Percentiles rank a stretch among this genome's conserved stretches.
These are phyloP conservation scores for Tolypocladium pustulatum DNA, from an alignment of 2,329 filamentous ascomycete species.

Conservation along the genomic window DNA sequence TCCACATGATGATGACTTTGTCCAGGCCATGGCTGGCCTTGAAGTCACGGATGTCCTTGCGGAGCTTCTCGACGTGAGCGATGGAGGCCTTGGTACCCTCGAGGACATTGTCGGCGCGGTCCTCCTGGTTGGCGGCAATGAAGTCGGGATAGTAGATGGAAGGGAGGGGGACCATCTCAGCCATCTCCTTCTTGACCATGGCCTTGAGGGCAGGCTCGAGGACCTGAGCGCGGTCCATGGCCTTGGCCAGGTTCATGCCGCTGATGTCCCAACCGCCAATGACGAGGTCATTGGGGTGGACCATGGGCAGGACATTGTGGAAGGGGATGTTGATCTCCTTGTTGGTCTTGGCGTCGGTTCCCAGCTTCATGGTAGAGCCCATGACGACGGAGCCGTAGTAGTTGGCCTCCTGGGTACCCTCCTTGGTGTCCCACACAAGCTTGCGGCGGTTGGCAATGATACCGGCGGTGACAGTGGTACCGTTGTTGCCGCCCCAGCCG, in stretches of 20 bases:
- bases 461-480: slow-evolving; percentile 90
- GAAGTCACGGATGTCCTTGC: slow-evolving; percentile 89
- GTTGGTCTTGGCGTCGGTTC: slow-evolving; percentile 70
- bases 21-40: slow-evolving; percentile 76
- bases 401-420: slow-evolving; percentile 76
- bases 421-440: slow-evolving; percentile 86
- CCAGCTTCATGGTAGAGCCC: slow-evolving; percentile 94
- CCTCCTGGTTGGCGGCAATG: slow-evolving; percentile 97
- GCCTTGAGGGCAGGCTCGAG: slow-evolving; percentile 91
- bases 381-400: slow-evolving; percentile 98
- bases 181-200: slow-evolving; percentile 88
- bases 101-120: slow-evolving; percentile 85
- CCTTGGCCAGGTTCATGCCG: slow-evolving; percentile 72
- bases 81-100: slow-evolving; percentile 73
- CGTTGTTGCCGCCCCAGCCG: slow-evolving; percentile 97
- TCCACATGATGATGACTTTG: slow-evolving; percentile 97
- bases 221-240: slow-evolving; percentile 93
- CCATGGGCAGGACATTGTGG: slow-evolving; percentile 88
- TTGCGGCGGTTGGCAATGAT: slow-evolving; percentile 89
- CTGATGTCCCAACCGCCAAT: slow-evolving; percentile 98
- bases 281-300: slow-evolving; percentile 90
- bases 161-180: slow-evolving; percentile 74
- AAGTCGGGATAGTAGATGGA: slow-evolving; percentile 99
- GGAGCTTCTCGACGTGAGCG: slow-evolving; percentile 87
- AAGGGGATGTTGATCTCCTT: slow-evolving; percentile 95